These are phyloP conservation scores for Boeremia exigua DNA, from an alignment of 2,329 filamentous ascomycete species.

Conservation along the genomic window DNA sequence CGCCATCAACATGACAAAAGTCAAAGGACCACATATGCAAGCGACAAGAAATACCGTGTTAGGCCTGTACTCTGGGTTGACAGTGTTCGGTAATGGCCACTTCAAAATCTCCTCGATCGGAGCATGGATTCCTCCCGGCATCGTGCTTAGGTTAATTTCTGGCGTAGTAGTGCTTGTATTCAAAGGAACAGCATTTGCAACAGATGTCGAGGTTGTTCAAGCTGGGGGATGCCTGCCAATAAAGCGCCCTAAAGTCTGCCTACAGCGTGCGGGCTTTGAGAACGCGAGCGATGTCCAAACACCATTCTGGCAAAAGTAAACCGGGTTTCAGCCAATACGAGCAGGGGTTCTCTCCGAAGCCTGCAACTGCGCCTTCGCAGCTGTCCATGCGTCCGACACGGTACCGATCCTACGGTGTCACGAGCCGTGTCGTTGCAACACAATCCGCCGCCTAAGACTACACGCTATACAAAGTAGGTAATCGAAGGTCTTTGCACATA, in stretches of 20 bases:
- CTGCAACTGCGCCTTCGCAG: background rate
- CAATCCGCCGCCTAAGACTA: background rate
- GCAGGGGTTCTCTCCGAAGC: background rate
- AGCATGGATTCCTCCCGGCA: constrained; percentile 41
- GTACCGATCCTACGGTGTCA: constrained; percentile 2
- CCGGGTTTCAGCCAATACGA: constrained; percentile 10
- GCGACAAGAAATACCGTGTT: constrained; percentile 27
- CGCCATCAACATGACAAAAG: constrained; percentile 28
- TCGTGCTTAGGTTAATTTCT: constrained; percentile 13
- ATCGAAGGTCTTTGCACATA: background rate
- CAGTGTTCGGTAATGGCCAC: constrained; percentile 37
- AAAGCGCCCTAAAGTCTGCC: constrained; percentile 16
- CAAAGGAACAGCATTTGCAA: background rate
- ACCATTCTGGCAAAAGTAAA: constrained; percentile 13
- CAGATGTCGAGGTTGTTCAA: background rate
- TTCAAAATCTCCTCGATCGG: constrained; percentile 30
- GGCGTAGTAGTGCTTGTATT: background rate
- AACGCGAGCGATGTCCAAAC: constrained; percentile 1
- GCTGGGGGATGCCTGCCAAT: constrained; percentile 28
- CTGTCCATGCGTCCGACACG: background rate
- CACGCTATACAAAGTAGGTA: background rate
- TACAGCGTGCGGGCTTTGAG: background rate
- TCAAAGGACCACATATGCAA: constrained; percentile 32
- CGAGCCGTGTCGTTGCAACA: constrained; percentile 7
- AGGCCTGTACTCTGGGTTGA: constrained; percentile 29